Base-by-base conservation (phyloP, 805 yeast species). In the Monosporozyma aerobia region DNA sequence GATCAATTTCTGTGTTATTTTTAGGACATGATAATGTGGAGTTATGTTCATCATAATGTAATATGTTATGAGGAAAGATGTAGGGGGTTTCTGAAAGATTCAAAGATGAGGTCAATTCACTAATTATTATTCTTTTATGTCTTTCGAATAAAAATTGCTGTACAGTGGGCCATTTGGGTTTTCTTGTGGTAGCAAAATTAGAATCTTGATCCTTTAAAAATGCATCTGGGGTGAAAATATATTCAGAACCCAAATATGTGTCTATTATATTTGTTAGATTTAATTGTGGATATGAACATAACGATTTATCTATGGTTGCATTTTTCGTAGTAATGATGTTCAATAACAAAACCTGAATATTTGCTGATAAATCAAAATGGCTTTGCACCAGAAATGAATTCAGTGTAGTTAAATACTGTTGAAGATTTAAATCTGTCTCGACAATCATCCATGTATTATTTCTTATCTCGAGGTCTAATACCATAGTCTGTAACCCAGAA, bases 381-480 rank as follows among this genome's bases (percentile, higher is more conserved):
- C 82, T 77, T 3, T 54, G 62, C 0, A 39, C 40, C 3, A 79
- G 54, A 58, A 72, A 80, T 0, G 48, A 48, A 32, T 67, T 52
- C 1, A 82, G 44, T 0, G 62, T 57, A 0, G 48, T 13, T 1
- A 73, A 50, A 0, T 77, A 54, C 2, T 61, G 54, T 0, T 56
- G n/a, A 22, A 73, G 54, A 0, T 53, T 49, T 0, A 70, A 43
- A 3, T 59, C 57, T 0, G 68, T 58, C 44, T 52, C 51, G 3
- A 40, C 53, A 32, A 59, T 50, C 51, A 32, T 49, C 61, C 56
- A 63, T 3, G 73, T 66, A 44, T 67, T 58, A 49, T 77, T 78
- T 59, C 78, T 79, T 73, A 80, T 77, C 63, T 81, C 82, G 29
- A 83, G 51, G 59, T 85, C 87, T 3, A 82, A 50, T 51, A 70